Evolutionary conservation across 2,329 filamentous ascomycete genomes (phyloP), one percentile per base, ranked within the genome.

Genomic region (Alternaria gaisen): DNA sequence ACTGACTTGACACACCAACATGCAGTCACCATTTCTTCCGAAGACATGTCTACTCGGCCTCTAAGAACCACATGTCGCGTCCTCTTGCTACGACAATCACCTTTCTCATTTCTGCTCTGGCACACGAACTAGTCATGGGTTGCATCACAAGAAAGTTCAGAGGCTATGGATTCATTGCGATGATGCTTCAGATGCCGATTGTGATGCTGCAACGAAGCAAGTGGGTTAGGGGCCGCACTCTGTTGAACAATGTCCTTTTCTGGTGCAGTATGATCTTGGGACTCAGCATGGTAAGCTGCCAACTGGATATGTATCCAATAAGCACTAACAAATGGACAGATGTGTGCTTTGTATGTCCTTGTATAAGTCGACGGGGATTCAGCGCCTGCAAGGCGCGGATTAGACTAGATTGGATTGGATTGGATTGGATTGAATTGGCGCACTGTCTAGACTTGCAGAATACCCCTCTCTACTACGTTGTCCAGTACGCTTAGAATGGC

Each of bases 101-200:
- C 0, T 98, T 99, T 75, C 81, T 98, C 58, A 91, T 98, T 72
- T 94, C 90, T 60, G 92, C 95, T 36, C 76, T 97, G 22, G 93
- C 93, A 16, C 95, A 98, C 76, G 95, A 99, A 80, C 86, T 99
- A 58, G 92, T 99, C 72, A 97, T 99, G 91, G 93, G 91, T 8
- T 98, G 94, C 78, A 98, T 99, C 77, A 97, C 94, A 26, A 94
- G 97, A 84, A 98, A 99, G 82, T 84, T 98, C 46, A 84, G 95
- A 38, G 95, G 95, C 12, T 99, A 98, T 75, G 95, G 94, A 10
- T 97, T 97, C 76, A 74, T 96, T 20, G 91, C 92, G 64, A 95
- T 97, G 88, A 98, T 99, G 95, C 82, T 96, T 64, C 95, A 99
- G 83, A 86, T 98, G 69, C 95, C 95, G 0, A 95, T 98, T 68